phyloP scores from a whole-genome alignment of 352 stramenopile species.

The Globisporangium lucens region DNA sequence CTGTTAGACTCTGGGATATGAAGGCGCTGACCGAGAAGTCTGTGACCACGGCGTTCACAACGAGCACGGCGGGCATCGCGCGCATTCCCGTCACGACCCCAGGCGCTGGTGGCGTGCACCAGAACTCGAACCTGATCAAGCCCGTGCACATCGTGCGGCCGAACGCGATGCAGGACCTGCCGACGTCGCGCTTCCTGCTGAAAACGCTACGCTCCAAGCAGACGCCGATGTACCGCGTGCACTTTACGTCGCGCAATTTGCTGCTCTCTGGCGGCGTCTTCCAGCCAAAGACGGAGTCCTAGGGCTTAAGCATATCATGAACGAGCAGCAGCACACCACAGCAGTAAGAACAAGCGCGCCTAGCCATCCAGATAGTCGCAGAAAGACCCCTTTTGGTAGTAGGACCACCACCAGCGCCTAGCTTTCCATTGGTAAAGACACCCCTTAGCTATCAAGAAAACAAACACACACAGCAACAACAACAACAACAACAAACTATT shows the following conservation, averaged over 20 bases:
- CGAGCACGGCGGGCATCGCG: conserved; percentile 21
- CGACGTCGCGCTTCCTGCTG: conserved; percentile 69
- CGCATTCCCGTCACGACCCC: conserved; percentile 30
- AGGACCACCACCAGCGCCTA: background rate
- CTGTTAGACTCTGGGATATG: conserved; percentile 85
- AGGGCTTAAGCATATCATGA: conserved; percentile 2
- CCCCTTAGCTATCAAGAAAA: background rate
- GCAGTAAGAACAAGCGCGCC: no score
- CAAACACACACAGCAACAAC: background rate
- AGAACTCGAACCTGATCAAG: conserved; percentile 37
- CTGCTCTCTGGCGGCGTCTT: conserved; percentile 74
- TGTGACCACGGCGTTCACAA: conserved; percentile 19
- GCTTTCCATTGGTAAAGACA: background rate
- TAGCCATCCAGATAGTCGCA: background rate
- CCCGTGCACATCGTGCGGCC: conserved; percentile 58
- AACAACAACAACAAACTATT: background rate
- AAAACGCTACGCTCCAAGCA: conserved; percentile 86
- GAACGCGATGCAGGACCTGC: conserved; percentile 48
- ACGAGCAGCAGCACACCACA: background rate
- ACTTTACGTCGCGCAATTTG: conserved; percentile 82
- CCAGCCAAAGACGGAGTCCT: conserved; percentile 52
- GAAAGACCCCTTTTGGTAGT: background rate
- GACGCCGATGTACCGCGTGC: conserved; percentile 78
- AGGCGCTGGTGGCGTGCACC: conserved; percentile 3
- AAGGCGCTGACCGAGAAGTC: conserved; percentile 63